Evolutionary conservation across 139 green algal species (phyloP).

Genomic region (Volvox reticuliferus): DNA sequence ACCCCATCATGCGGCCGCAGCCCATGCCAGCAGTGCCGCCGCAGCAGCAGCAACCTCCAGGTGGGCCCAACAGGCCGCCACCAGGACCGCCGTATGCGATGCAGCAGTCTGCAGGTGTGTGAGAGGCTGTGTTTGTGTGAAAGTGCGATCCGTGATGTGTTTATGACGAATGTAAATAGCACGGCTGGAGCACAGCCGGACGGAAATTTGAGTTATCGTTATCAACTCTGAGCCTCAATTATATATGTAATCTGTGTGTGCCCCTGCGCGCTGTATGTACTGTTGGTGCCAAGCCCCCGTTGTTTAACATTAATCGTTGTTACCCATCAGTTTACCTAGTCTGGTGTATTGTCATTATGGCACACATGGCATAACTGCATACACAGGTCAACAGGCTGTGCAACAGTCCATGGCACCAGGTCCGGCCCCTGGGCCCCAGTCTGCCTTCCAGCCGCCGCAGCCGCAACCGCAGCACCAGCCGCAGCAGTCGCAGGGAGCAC

Average conservation of each 20-base stretch:
- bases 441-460: not conserved
- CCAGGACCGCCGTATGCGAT: not conserved
- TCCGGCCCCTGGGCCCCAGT: not conserved
- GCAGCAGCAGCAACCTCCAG: not conserved
- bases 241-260: too few relatives aligned
- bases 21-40: constrained; percentile 6
- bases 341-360: too few relatives aligned
- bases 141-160: not conserved
- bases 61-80: not conserved
- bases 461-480: not conserved
- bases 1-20: constrained; percentile 24
- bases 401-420: not conserved
- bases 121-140: not conserved
- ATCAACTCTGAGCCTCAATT: too few relatives aligned
- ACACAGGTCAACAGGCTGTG: not conserved
- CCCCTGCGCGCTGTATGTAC: too few relatives aligned
- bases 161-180: not conserved
- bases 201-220: too few relatives aligned
- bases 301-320: too few relatives aligned
- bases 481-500: not conserved
- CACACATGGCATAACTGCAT: too few relatives aligned
- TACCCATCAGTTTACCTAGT: too few relatives aligned
- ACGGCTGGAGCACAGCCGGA: too few relatives aligned
- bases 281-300: too few relatives aligned
- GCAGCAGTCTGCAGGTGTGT: not conserved